Evolutionary conservation across 2,329 filamentous ascomycete species (phyloP), one percentile per base, ranked within the genome.

Genomic region (Hypoxylon rubiginosum): DNA sequence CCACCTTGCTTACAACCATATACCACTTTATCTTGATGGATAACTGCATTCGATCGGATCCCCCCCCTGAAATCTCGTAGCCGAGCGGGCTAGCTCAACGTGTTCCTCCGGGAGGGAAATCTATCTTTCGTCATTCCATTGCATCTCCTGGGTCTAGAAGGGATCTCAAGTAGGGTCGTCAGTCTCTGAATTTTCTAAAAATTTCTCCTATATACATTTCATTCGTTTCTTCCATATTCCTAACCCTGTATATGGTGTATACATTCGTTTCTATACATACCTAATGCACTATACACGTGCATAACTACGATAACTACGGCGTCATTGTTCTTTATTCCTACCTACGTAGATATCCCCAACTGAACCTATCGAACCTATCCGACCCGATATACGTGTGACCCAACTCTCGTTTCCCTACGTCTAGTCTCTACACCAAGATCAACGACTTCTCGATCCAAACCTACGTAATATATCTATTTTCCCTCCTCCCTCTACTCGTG

Each of bases 111-210:
- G 39, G 39, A 30, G 62, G 60, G 52, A 60, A 58, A 66, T 46
- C 63, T 49, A 46, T 58, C 57, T 69, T 67, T 69, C 67, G 67
- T 69, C 67, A 64, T 66, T 59, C 60, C 30, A 36, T 48, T 46
- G n/a, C 36, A 24, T 54, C 62, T 26, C 58, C 58, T 57, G 48
- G 65, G 41, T 28, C 62, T 51, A 57, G 46, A 64, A 67, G 41
- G 34, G 52, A 61, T 64, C 61, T 60, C 41, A 52, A 61, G 50
- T 56, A 45, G 58, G 59, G 62, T 59, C 51, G 49, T 58, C 43
- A 46, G 26, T 56, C 55, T 65, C 39, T 48, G 45, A 62, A 51
- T 34, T 36, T 59, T 64, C 52, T 41, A 49, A 60, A 49, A 59
- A 11, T 26, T 61, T 56, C 36, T 48, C 53, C 52, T 48, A 48